Conservation (phyloP, 306 rosid species). For the Purshia tridentata region DNA sequence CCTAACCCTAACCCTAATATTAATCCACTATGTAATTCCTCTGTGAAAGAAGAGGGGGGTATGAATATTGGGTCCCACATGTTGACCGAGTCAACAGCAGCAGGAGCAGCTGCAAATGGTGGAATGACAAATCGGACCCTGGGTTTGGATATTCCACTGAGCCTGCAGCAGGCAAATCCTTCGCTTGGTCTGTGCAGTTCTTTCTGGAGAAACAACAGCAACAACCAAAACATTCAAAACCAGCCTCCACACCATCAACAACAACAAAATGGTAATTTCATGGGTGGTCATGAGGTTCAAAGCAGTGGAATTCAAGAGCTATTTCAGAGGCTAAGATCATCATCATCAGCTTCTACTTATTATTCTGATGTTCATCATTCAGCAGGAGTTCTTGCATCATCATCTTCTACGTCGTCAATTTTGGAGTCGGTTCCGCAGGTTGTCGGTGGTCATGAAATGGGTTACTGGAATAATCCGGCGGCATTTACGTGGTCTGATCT, state of each 20-base stretch:
- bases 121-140: constrained; percentile 34
- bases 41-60: constrained; percentile 54
- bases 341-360: constrained; percentile 32
- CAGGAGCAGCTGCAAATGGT: constrained; percentile 14
- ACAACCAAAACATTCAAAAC: constrained; percentile 28
- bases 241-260: constrained; percentile 28
- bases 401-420: constrained; percentile 47
- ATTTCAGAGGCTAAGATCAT: constrained; percentile 67
- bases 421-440: constrained; percentile 62
- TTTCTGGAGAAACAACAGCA: constrained; percentile 53
- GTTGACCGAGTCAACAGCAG: constrained; percentile 41
- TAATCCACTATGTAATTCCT: constrained; percentile 11
- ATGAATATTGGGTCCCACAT: constrained; percentile 48
- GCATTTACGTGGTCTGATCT: constrained; percentile 76
- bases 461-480: constrained; percentile 69
- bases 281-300: constrained; percentile 43
- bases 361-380: not conserved
- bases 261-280: constrained; percentile 34
- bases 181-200: constrained; percentile 60
- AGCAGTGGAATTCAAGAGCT: constrained; percentile 70
- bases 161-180: constrained; percentile 35
- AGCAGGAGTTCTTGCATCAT: not conserved
- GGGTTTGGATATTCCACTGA: constrained; percentile 48
- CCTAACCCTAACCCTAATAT: constrained; percentile 64
- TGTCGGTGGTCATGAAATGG: constrained; percentile 57